Evolutionary conservation across 1,284 basidiomycete species (phyloP).

Genomic region (Ceratobasidium sp.): DNA sequence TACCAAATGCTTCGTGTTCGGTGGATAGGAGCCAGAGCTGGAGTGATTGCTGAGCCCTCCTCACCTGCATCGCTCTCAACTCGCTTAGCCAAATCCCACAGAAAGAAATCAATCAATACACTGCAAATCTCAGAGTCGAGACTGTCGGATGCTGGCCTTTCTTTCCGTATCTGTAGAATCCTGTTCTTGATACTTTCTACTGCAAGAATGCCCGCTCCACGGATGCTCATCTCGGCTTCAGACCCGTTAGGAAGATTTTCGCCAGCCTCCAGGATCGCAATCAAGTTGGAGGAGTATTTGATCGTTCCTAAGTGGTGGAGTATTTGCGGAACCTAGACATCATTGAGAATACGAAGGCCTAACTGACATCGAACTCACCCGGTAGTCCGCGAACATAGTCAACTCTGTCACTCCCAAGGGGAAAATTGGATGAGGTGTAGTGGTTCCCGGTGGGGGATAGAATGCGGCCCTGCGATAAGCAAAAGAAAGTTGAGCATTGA

Average conservation of each 20-base stretch:
- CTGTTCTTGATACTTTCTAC: slow-evolving; percentile 75
- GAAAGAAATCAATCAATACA: slow-evolving; percentile 86
- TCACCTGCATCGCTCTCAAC: slow-evolving; percentile 68
- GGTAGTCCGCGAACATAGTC: slow-evolving; percentile 91
- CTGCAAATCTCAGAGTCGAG: slow-evolving; percentile 68
- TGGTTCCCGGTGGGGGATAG: slow-evolving; percentile 60
- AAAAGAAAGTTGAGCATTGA: not conserved
- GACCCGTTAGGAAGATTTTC: slow-evolving; percentile 68
- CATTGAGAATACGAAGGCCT: not conserved
- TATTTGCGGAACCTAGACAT: slow-evolving; percentile 74
- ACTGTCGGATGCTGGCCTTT: slow-evolving; percentile 58
- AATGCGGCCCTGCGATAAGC: slow-evolving; percentile 55
- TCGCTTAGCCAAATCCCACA: slow-evolving; percentile 87
- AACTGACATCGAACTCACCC: slow-evolving; percentile 58
- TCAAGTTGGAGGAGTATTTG: slow-evolving; percentile 72
- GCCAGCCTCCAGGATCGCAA: slow-evolving; percentile 64
- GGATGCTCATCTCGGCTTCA: slow-evolving; percentile 77
- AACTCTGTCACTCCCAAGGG: slow-evolving; percentile 74
- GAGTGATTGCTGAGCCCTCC: slow-evolving; percentile 67
- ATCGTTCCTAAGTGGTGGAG: slow-evolving; percentile 82
- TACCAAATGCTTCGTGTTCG: slow-evolving; percentile 88
- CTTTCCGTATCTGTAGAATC: slow-evolving; percentile 55
- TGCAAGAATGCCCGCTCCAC: slow-evolving; percentile 79
- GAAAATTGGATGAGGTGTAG: slow-evolving; percentile 74
- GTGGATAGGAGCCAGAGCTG: slow-evolving; percentile 66